A percentile compares a stretch with the other conserved stretches of the same genome.
Conservation (phyloP, 2,329 filamentous ascomycete species). For the Monosporascus cannonballus region DNA sequence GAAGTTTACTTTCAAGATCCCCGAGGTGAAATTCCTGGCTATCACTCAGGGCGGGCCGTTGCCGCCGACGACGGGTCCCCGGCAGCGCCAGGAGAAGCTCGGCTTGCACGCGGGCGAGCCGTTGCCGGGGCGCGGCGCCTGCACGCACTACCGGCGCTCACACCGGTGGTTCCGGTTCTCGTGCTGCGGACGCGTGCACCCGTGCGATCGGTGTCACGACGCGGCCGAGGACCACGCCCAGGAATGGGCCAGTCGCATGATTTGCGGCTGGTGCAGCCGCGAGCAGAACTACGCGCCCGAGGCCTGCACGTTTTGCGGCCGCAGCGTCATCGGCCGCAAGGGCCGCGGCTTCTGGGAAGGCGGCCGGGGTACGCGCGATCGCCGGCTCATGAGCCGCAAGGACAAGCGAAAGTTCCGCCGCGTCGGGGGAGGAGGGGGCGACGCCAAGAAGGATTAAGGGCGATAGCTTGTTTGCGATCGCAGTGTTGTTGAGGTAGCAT, state of each 20-base stretch:
- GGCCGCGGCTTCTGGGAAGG: conserved; percentile 79
- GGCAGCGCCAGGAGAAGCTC: conserved; percentile 45
- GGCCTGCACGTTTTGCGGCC: conserved; percentile 67
- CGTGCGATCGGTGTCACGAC: conserved; percentile 74
- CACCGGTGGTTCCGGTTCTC: conserved; percentile 62
- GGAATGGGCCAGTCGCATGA: conserved; percentile 80
- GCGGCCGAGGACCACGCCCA: conserved; percentile 62
- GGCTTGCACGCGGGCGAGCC: conserved; percentile 52
- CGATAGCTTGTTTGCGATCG: too few relatives aligned
- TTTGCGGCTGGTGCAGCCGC: conserved; percentile 72
- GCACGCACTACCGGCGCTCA: conserved; percentile 51
- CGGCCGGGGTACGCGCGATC: conserved; percentile 73
- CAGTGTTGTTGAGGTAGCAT: too few relatives aligned
- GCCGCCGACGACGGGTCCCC: conserved; percentile 33
- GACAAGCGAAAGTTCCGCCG: conserved; percentile 69
- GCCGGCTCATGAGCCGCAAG: conserved; percentile 65
- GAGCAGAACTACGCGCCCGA: conserved; percentile 77
- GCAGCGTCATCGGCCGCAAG: conserved; percentile 60
- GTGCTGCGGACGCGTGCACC: conserved; percentile 52
- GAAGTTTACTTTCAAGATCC: conserved; percentile 74
- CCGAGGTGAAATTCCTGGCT: conserved; percentile 70
- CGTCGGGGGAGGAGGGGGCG: conserved; percentile 34
- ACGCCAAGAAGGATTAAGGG: conserved; percentile 25
- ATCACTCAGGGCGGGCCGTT: conserved; percentile 51
- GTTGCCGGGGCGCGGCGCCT: conserved; percentile 47